Base-by-base conservation (phyloP, 2,329 filamentous ascomycete genomes). In the Lachnellula willkommii region DNA sequence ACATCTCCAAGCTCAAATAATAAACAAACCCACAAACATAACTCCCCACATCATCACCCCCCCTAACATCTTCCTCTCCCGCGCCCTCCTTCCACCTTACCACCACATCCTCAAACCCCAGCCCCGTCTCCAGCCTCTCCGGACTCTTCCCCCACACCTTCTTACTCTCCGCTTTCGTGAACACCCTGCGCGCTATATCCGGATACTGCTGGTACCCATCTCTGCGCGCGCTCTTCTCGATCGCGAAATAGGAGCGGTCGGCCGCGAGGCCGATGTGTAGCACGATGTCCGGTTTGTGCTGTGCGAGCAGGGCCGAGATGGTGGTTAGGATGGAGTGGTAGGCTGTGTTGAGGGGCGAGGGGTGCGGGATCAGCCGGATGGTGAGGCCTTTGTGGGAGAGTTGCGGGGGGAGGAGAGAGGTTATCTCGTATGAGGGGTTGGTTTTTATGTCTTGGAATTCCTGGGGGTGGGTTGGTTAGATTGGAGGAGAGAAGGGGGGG, bases 371-470 rank as follows among this genome's bases (percentile, higher is more conserved):
- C 61, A 90, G 65, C 12, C 24, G 54, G 53, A 53, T 47, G 51
- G 55, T 53, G 65, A 64, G 20, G 42, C 66, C 65, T n/a, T 75
- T 69, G 3, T 76, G 72, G 2, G 82, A 79, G 5, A 91, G 78
- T 60, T 79, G 77, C 2, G 78, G 68, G 2, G 89, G 84, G 15
- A 94, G 80, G 20, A 74, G 76, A 24, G 77, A 78, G 47, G 85
- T 83, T 66, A 95, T 90, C 66, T 90, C 80, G 79, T 82, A 90
- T 1, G 89, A 90, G 11, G 89, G 89, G 68, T 94, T 95, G 58
- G 83, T 75, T 37, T 83, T 63, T 17, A 63, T 54, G 37, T 63
- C 47, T 20, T 54, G 58, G 48, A 63, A 63, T 48, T 50, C 43
- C 58, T 62, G 20, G 2, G 11, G 20, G 35, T 36, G 4, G n/a